Percentiles rank a stretch among this genome's conserved stretches.
Evolutionary conservation across 805 yeast species (phyloP).

Genomic region (Peterozyma toletana): DNA sequence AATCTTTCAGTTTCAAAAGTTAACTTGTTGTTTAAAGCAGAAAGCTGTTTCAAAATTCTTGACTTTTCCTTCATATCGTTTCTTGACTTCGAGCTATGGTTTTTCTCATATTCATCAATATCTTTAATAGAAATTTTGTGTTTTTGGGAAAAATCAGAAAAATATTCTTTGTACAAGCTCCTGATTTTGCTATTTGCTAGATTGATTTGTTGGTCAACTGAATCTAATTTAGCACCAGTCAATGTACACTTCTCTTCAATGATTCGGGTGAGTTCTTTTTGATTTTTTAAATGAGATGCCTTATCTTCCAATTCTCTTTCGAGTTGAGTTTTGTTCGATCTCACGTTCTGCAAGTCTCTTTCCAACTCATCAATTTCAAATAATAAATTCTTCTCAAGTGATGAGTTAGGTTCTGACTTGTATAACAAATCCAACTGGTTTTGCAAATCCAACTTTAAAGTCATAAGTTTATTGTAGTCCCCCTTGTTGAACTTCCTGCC

Average conservation of each 20-base stretch:
- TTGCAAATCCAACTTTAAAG: conserved; percentile 43
- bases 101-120: conserved; percentile 63
- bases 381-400: conserved; percentile 47
- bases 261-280: conserved; percentile 18
- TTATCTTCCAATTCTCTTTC: conserved; percentile 22
- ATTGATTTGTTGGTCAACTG: conserved; percentile 14
- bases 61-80: conserved; percentile 54
- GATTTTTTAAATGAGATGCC: conserved; percentile 44
- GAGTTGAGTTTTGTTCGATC: conserved; percentile 18
- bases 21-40: conserved; percentile 52
- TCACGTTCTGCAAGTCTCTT: conserved; percentile 17
- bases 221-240: conserved; percentile 11
- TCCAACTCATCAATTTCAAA: conserved; percentile 48
- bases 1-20: conserved; percentile 59
- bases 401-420: conserved; percentile 40
- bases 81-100: conserved; percentile 53
- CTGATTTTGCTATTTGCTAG: conserved; percentile 12
- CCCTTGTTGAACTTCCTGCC: conserved; percentile 66
- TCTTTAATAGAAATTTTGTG: conserved; percentile 36
- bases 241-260: conserved; percentile 8
- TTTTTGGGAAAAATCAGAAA: conserved; percentile 44
- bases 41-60: conserved; percentile 52
- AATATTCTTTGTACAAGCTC: conserved; percentile 36
- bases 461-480: conserved; percentile 47
- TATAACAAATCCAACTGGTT: conserved; percentile 34